Evolutionary conservation across 148 eudicot genomes (phyloP).

Genomic region (Oxyria digyna): DNA sequence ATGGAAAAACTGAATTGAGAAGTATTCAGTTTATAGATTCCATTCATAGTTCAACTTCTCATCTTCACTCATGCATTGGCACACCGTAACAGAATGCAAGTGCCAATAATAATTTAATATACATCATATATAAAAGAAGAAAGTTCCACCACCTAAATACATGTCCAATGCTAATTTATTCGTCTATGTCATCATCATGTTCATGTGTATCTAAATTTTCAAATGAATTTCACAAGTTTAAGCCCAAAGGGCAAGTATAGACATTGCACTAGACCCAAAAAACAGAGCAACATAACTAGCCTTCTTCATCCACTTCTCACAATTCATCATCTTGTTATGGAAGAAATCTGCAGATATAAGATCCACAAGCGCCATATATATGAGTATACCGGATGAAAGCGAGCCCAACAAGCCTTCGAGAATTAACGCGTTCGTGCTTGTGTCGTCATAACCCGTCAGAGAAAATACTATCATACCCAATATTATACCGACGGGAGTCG

Average conservation of each 20-base stretch:
- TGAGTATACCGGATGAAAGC: constrained; percentile 66
- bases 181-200: neutral
- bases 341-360: constrained; percentile 80
- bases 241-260: constrained; percentile 88
- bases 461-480: constrained; percentile 58
- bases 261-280: constrained; percentile 75
- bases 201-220: neutral
- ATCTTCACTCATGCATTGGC: neutral
- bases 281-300: constrained; percentile 53
- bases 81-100: neutral
- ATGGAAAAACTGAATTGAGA: no score
- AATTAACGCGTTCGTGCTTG: constrained; percentile 53
- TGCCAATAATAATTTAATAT: neutral
- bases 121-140: neutral
- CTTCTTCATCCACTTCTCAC: constrained; percentile 52
- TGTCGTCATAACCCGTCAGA: constrained; percentile 67
- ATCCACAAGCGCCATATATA: constrained; percentile 79
- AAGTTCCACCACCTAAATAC: neutral
- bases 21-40: no score
- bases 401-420: constrained; percentile 73
- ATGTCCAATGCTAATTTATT: neutral
- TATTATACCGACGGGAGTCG: constrained; percentile 63
- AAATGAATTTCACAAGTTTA: constrained; percentile 12
- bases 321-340: constrained; percentile 58
- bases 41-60: no score